Evolutionary conservation across 768 basidiomycete species (phyloP).

Genomic region (Pholiota conissans): DNA sequence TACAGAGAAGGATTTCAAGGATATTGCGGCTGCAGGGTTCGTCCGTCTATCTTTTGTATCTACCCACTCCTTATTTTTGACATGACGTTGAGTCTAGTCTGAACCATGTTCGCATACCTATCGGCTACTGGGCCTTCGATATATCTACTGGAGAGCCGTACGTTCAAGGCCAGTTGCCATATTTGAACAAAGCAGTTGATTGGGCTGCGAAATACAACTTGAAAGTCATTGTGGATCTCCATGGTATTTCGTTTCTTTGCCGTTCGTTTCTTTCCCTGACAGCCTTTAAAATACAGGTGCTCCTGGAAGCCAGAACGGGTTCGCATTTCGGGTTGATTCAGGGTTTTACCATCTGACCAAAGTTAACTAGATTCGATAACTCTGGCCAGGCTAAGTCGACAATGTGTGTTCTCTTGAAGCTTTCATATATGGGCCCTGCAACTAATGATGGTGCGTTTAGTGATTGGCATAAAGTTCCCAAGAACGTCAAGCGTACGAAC

Average conservation of each 20-base stretch:
- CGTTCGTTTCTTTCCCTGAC: constrained; percentile 5
- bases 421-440: no score
- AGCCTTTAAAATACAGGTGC: constrained; percentile 38
- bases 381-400: constrained; percentile 61
- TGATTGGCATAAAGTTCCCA: constrained; percentile 63
- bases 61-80: not conserved
- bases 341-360: no score
- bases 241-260: constrained; percentile 33
- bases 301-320: constrained; percentile 86
- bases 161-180: constrained; percentile 72
- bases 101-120: constrained; percentile 44
- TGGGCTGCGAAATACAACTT: constrained; percentile 66
- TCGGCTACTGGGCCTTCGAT: no score
- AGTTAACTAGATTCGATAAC: constrained; percentile 82
- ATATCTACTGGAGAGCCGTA: constrained; percentile 76
- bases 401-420: constrained; percentile 37
- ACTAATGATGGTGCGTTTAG: constrained; percentile 20
- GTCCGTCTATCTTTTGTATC: constrained; percentile 11
- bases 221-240: constrained; percentile 79
- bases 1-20: constrained; percentile 72
- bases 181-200: constrained; percentile 57
- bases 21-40: constrained; percentile 73
- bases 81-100: constrained; percentile 43
- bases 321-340: no score
- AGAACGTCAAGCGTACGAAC: constrained; percentile 65